Evolutionary conservation across 2,329 filamentous ascomycete genomes (phyloP), one percentile per base, ranked within the genome.

Genomic region (Paracoccidioides lutzii): DNA sequence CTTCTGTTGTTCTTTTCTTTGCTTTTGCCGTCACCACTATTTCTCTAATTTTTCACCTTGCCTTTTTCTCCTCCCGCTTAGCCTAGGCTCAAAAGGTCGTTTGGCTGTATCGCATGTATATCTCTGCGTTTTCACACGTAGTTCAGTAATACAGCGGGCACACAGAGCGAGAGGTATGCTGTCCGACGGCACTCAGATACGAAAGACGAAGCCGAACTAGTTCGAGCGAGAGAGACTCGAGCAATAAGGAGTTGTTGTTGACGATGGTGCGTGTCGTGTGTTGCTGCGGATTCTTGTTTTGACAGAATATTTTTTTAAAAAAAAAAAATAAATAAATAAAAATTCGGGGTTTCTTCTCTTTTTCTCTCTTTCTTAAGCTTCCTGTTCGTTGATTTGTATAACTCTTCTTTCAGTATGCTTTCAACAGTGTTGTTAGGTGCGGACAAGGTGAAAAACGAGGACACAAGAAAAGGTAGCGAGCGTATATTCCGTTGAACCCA

Each of bases 391-490:
- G n/a, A 15, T 7, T 35, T 49, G 10, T 38, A 14, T 28, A 14
- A 15, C 15, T 49, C 9, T 28, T 48, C 32, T 50, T 49, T 32
- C n/a, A 37, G 15, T 8, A 32, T 22, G 4, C n/a, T 52, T 28
- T n/a, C 15, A 41, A 41, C 15, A 41, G 33, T 48, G 5, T 48
- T 30, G 12, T 41, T 32, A n/a, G 12, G 1, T 22, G 22, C 22
- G 45, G 32, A 48, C 45, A 37, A 33, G 55, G 35, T 45, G 14
- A 45, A 56, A 40, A 51, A 51, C 15, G 46, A 45, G 41, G 52
- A 51, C 51, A 59, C 58, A 63, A 61, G 58, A 57, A 62, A 64
- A 63, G 64, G 67, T 71, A 71, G 69, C 69, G 69, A 71, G 66
- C 64, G 69, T 71, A 63, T 22, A 62, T 66, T 66, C 64, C 58